Evolutionary conservation across 106 monocot species (phyloP), one percentile per base, ranked within the genome.

Genomic region (Dactylorhiza incarnata): DNA sequence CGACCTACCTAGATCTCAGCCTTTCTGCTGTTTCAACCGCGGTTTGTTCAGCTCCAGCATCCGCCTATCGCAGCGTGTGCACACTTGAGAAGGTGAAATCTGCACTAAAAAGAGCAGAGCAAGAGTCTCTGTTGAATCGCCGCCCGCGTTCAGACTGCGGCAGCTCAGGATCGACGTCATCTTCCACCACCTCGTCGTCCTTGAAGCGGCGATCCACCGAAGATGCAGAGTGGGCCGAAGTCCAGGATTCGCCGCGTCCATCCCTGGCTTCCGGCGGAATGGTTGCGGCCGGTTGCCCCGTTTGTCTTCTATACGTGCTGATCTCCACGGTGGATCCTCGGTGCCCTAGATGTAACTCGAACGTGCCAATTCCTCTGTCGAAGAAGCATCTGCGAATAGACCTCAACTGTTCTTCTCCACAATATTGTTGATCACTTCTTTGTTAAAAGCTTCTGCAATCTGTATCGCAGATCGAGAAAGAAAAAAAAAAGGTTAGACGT

Each of bases 241-340:
- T 19, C 6, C 19, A 55, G 15, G 69, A 49, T 11, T 69, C 69
- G 1, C 69, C 69, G 4, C 16, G 3, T 46, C 68, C 68, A 12
- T 14, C 26, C 13, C 50, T 22, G 48, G 67, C 29, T 19, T 17
- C 47, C 52, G 53, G 10, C 43, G 48, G 51, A 45, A 82, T 91
- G 86, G 45, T 62, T 68, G 85, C 85, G 0, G 84, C 87, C 2
- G 88, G 86, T 11, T 94, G 94, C 49, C 87, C 91, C 2, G 48
- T 66, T 17, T 94, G 94, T 76, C 77, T 94, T 45, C 71, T 83
- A n/a, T 94, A 94, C 73, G 94, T 94, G 61, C 82, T 94, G 74
- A 83, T 91, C 45, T 71, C 88, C 24, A 80, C 43, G 58, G 71
- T 10, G 10, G 82, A 88, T 61, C 94, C 90, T 48, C 69, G 80